Evolutionary conservation across 345 rosid genomes (phyloP).

Genomic region (Balakata baccata): DNA sequence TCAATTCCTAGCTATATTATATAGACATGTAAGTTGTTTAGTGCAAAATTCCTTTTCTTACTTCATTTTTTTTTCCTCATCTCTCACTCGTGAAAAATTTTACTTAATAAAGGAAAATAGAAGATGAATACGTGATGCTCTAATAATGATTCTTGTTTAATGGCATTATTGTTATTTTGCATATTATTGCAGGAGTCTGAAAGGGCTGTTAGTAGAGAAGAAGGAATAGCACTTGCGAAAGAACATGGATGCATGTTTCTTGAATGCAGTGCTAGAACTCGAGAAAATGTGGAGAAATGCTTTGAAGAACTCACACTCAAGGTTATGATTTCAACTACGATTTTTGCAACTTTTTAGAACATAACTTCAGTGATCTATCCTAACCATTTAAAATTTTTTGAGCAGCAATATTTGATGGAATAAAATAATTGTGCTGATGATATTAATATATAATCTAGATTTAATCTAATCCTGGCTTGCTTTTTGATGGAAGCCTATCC

Average conservation of each 20-base stretch:
- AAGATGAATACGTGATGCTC: not conserved
- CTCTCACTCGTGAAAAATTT: too few species aligned
- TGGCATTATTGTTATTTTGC: not conserved
- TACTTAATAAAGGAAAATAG: not conserved
- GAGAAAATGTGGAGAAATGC: constrained; percentile 84
- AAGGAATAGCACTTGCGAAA: constrained; percentile 74
- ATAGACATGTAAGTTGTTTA: too few species aligned
- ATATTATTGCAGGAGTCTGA: constrained; percentile 66
- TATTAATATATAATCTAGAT: too few species aligned
- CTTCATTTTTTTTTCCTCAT: too few species aligned
- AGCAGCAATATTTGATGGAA: too few species aligned
- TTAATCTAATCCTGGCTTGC: not conserved
- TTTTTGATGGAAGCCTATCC: not conserved
- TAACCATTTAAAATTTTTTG: too few species aligned
- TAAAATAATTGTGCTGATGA: too few species aligned
- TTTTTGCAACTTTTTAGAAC: not conserved
- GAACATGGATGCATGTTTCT: constrained; percentile 67
- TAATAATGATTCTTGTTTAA: not conserved
- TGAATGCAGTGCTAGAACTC: constrained; percentile 90
- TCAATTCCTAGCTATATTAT: too few species aligned
- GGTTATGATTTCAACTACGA: constrained; percentile 25
- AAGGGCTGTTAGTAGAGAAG: constrained; percentile 78
- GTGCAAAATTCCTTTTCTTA: too few species aligned
- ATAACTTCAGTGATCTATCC: not conserved
- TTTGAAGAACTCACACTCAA: constrained; percentile 83